Conservation (phyloP, 2,329 filamentous ascomycete species). For the Orbilia brochopaga region DNA sequence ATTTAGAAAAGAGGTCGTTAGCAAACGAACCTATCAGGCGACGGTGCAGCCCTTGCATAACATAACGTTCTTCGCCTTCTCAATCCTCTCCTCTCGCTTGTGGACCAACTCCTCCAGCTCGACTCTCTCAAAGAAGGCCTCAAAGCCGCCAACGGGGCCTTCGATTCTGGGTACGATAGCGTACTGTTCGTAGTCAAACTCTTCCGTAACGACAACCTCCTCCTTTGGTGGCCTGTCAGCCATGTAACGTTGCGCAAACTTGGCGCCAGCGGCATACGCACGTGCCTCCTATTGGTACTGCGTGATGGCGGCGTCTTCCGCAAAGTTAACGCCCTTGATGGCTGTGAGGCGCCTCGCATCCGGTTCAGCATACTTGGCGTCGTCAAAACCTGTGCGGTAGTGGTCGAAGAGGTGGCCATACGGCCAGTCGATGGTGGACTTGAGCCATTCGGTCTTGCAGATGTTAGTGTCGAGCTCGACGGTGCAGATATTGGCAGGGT, state of each 20-base stretch:
- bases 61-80: not conserved
- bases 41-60: not conserved
- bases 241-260: slow-evolving; percentile 29
- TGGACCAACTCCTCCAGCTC: not conserved
- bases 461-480: slow-evolving; percentile 44
- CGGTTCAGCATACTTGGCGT: slow-evolving; percentile 19
- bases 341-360: not conserved
- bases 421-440: slow-evolving; percentile 41
- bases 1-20: too few species aligned
- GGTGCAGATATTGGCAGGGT: slow-evolving; percentile 21
- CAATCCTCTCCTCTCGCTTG: not conserved
- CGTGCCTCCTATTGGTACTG: slow-evolving; percentile 31
- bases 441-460: slow-evolving; percentile 49
- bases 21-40: not conserved
- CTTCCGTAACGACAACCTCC: slow-evolving; percentile 9
- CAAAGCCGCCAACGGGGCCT: not conserved
- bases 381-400: slow-evolving; percentile 35
- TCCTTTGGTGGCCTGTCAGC: slow-evolving; percentile 17
- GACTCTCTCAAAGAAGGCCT: not conserved
- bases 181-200: slow-evolving; percentile 22
- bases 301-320: slow-evolving; percentile 24
- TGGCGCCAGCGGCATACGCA: slow-evolving; percentile 33
- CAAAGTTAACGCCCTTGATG: slow-evolving; percentile 30
- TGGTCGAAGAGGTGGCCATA: slow-evolving; percentile 37
- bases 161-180: not conserved